Percentiles rank a stretch among this genome's conserved stretches.
phyloP scores from a whole-genome alignment of 352 stramenopile genomes.

The Phytophthora capsici region DNA sequence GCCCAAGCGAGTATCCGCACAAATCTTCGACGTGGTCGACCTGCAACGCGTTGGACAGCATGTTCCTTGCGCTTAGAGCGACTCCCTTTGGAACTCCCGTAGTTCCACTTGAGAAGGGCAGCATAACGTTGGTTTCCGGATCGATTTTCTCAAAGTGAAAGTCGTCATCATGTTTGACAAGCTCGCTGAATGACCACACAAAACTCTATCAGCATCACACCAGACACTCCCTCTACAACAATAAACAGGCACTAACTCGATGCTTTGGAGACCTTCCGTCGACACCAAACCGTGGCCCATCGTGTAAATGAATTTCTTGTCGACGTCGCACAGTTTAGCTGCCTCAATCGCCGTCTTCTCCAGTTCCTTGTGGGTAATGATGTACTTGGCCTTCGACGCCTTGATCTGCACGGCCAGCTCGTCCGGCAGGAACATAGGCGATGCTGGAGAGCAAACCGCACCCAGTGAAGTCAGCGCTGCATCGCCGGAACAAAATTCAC shows the following conservation, averaged over 20 bases:
- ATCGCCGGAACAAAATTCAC: constrained; percentile 2
- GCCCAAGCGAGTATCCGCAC: constrained; percentile 50
- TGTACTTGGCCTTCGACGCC: constrained; percentile 52
- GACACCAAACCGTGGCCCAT: constrained; percentile 37
- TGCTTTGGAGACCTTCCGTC: constrained; percentile 45
- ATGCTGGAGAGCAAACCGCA: constrained; percentile 61
- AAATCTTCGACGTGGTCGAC: constrained; percentile 71
- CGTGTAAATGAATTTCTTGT: constrained; percentile 54
- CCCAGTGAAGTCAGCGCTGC: constrained; percentile 57
- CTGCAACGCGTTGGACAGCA: constrained; percentile 92
- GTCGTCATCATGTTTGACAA: constrained; percentile 43
- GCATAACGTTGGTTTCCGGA: constrained; percentile 53
- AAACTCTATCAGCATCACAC: constrained; percentile 23
- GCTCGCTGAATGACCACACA: constrained; percentile 42
- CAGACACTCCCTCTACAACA: background rate
- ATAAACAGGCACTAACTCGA: constrained; percentile 45
- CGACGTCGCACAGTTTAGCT: constrained; percentile 32
- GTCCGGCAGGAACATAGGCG: constrained; percentile 55
- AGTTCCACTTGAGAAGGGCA: constrained; percentile 95
- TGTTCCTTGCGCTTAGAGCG: constrained; percentile 86
- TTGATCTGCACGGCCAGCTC: constrained; percentile 60
- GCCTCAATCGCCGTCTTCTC: constrained; percentile 56
- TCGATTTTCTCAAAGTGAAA: constrained; percentile 47
- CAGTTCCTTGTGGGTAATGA: constrained; percentile 63
- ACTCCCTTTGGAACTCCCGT: constrained; percentile 90